Percentiles rank a stretch among this genome's conserved stretches.
These are phyloP conservation scores for Cercospora sojina DNA, from an alignment of 2,329 filamentous ascomycete genomes.

Conservation along the genomic window DNA sequence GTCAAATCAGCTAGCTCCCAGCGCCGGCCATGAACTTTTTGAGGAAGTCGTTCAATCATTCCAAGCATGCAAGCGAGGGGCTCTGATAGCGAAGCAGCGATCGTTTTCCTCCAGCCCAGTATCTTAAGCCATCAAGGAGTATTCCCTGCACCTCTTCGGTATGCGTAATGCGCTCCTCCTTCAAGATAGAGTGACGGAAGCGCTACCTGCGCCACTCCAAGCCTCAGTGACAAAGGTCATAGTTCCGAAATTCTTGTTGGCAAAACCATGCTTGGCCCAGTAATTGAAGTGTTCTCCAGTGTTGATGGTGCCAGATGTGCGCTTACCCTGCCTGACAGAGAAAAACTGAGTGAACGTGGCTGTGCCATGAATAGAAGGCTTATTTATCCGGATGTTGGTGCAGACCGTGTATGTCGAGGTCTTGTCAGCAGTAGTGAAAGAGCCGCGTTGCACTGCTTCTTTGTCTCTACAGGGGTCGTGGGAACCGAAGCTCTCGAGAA, in stretches of 20 bases:
- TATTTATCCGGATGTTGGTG: neutral
- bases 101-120: neutral
- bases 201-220: neutral
- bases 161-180: neutral
- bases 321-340: neutral
- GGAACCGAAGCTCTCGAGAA: neutral
- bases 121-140: neutral
- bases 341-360: neutral
- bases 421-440: neutral
- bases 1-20: neutral
- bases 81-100: neutral
- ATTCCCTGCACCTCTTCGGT: neutral
- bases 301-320: neutral
- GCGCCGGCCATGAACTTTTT: neutral
- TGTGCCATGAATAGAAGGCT: neutral
- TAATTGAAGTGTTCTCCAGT: neutral
- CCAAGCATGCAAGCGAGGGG: neutral
- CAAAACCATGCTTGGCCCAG: neutral
- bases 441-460: neutral
- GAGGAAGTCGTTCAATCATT: neutral
- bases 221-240: neutral
- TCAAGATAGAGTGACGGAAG: neutral
- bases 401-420: neutral
- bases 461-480: neutral
- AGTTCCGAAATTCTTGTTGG: neutral